Evolutionary conservation across 495 filamentous ascomycete species (phyloP).

Genomic region (Aspergillus biplanus): DNA sequence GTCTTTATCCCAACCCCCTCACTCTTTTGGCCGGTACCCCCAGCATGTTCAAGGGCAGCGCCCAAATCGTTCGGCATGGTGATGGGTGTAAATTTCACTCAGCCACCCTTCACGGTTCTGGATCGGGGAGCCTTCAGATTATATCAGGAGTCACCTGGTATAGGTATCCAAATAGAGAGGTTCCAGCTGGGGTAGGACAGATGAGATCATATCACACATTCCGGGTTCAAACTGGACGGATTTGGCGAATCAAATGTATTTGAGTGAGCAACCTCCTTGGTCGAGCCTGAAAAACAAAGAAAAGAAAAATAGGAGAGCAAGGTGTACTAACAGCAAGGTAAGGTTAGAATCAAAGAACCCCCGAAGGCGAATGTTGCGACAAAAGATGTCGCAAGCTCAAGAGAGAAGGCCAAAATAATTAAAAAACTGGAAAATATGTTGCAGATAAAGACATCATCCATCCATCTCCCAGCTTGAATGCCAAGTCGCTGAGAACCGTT

Average conservation of each 20-base stretch:
- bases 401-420: slow-evolving; percentile 11
- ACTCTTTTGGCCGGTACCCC: slow-evolving; percentile 47
- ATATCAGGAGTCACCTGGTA: not conserved
- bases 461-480: slow-evolving; percentile 11
- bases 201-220: not conserved
- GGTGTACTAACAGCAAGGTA: not conserved
- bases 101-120: not conserved
- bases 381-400: not conserved
- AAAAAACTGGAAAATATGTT: slow-evolving; percentile 18
- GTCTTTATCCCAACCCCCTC: slow-evolving; percentile 53
- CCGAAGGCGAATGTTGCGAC: not conserved
- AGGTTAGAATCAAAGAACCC: not conserved
- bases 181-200: not conserved
- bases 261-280: not conserved
- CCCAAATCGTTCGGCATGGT: slow-evolving; percentile 39
- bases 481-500: slow-evolving; percentile 23
- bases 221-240: not conserved
- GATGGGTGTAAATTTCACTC: slow-evolving; percentile 11
- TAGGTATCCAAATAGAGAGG: slow-evolving; percentile 3
- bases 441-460: slow-evolving; percentile 30
- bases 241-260: not conserved
- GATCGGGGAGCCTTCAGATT: not conserved
- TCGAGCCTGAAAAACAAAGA: not conserved
- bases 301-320: not conserved
- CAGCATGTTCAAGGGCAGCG: slow-evolving; percentile 42